Conservation (phyloP, 2,329 filamentous ascomycete species). For the Neonectria hederae region DNA sequence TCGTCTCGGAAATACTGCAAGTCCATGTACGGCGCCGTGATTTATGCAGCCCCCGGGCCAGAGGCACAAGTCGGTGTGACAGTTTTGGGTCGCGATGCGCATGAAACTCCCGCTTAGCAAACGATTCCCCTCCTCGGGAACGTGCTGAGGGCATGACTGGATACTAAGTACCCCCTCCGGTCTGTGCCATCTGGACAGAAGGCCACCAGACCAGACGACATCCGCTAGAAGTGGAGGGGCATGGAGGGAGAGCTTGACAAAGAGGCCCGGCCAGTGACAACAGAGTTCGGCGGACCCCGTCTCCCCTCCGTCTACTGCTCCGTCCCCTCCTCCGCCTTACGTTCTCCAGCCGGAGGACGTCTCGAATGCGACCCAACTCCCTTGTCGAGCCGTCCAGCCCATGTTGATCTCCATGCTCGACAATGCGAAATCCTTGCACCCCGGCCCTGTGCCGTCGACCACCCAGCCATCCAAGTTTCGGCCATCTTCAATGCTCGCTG, state of each 20-base stretch:
- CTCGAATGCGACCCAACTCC: constrained; percentile 12
- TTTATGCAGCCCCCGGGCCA: constrained; percentile 39
- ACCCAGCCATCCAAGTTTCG: constrained; percentile 10
- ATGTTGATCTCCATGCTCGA: constrained; percentile 15
- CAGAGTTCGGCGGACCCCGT: constrained; percentile 10
- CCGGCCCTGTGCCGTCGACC: constrained; percentile 3
- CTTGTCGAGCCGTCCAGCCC: constrained; percentile 7
- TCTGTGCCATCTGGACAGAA: constrained; percentile 28
- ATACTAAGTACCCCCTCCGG: constrained; percentile 16
- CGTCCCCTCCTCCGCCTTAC: constrained; percentile 5
- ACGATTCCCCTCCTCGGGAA: constrained; percentile 18
- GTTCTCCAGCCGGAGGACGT: constrained; percentile 12
- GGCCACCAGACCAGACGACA: constrained; percentile 19
- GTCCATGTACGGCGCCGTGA: constrained; percentile 36
- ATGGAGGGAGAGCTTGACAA: constrained; percentile 13
- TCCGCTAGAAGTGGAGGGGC: constrained; percentile 9
- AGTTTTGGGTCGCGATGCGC: constrained; percentile 32
- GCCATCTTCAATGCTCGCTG: background rate
- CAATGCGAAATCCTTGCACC: constrained; percentile 16
- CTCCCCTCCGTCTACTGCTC: background rate
- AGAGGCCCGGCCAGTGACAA: constrained; percentile 2
- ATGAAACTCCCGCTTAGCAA: constrained; percentile 38
- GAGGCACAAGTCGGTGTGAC: constrained; percentile 42
- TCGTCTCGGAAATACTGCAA: constrained; percentile 25
- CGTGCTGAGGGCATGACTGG: constrained; percentile 10